These are phyloP conservation scores for Candida nitratophila DNA, from an alignment of 805 yeast genomes.

Conservation along the genomic window DNA sequence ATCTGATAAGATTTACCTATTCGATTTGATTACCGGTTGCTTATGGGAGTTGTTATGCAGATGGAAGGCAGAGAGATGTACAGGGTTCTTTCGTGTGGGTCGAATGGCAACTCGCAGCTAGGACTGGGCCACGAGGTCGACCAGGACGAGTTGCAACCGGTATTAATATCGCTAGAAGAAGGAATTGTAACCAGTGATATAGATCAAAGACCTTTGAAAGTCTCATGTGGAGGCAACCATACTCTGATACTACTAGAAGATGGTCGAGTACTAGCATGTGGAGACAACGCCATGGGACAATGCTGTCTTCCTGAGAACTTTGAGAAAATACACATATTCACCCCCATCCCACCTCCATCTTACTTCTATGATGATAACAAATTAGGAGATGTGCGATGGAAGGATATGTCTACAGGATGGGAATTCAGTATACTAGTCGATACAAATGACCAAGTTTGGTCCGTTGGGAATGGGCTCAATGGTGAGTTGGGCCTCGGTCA, in stretches of 20 bases:
- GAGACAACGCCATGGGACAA: conserved; percentile 54
- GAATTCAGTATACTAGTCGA: conserved; percentile 55
- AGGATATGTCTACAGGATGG: conserved; percentile 69
- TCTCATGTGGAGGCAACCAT: conserved; percentile 86
- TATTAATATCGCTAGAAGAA: neutral
- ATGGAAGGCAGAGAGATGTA: no score
- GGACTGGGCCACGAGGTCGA: conserved; percentile 56
- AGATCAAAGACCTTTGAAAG: conserved; percentile 26
- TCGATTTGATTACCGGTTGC: no score
- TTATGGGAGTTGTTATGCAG: no score
- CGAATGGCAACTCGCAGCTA: conserved; percentile 75
- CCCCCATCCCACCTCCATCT: neutral
- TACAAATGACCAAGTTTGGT: conserved; percentile 31
- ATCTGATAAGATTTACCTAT: no score
- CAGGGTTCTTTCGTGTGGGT: conserved; percentile 58
- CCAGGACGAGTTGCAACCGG: conserved; percentile 21
- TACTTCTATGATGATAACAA: neutral
- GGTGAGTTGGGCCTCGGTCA: conserved; percentile 68
- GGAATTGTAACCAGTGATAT: neutral
- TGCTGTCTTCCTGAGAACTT: conserved; percentile 27
- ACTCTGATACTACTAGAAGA: conserved; percentile 49
- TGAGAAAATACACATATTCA: neutral
- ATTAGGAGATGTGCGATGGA: conserved; percentile 26
- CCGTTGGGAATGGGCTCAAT: conserved; percentile 56
- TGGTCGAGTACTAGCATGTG: conserved; percentile 52